Evolutionary conservation across 2,329 filamentous ascomycete species (phyloP).

Genomic region (Arthrobotrys iridis): DNA sequence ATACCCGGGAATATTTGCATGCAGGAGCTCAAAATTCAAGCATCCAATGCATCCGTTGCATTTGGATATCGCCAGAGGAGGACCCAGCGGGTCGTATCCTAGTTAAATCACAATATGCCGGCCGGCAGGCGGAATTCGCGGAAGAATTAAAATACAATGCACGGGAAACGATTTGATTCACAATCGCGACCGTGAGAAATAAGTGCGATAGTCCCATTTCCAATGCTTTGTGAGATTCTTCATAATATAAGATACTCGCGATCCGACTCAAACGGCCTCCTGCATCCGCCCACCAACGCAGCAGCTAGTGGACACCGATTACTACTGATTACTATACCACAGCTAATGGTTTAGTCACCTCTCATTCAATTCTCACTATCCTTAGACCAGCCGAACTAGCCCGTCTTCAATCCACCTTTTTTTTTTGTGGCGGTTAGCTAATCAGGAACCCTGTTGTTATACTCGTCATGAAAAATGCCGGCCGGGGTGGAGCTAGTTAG

Average conservation of each 20-base stretch:
- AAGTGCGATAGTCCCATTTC: slow-evolving; percentile 23
- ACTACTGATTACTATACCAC: slow-evolving; percentile 54
- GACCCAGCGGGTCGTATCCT: too few relatives aligned
- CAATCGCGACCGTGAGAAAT: slow-evolving; percentile 1
- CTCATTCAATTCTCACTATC: background rate
- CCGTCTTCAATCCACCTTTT: background rate
- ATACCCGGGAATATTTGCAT: slow-evolving; percentile 5
- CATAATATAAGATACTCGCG: background rate
- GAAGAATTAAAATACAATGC: background rate
- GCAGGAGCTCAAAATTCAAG: slow-evolving; percentile 11
- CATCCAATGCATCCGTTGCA: slow-evolving; percentile 5
- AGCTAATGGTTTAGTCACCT: slow-evolving; percentile 48
- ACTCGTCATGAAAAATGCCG: slow-evolving; percentile 9
- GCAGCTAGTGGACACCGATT: slow-evolving; percentile 17
- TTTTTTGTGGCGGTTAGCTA: slow-evolving; percentile 27
- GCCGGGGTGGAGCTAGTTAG: slow-evolving; percentile 30
- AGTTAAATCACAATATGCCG: background rate
- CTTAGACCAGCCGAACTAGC: background rate
- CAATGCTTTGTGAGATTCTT: slow-evolving; percentile 52
- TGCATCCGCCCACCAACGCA: slow-evolving; percentile 1
- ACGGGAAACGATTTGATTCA: too few relatives aligned
- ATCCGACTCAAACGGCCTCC: slow-evolving; percentile 3
- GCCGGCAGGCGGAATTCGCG: background rate
- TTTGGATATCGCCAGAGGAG: background rate
- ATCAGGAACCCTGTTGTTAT: slow-evolving; percentile 34